These are phyloP conservation scores for Penicillium digitatum DNA, from an alignment of 2,329 filamentous ascomycete genomes.

Conservation along the genomic window DNA sequence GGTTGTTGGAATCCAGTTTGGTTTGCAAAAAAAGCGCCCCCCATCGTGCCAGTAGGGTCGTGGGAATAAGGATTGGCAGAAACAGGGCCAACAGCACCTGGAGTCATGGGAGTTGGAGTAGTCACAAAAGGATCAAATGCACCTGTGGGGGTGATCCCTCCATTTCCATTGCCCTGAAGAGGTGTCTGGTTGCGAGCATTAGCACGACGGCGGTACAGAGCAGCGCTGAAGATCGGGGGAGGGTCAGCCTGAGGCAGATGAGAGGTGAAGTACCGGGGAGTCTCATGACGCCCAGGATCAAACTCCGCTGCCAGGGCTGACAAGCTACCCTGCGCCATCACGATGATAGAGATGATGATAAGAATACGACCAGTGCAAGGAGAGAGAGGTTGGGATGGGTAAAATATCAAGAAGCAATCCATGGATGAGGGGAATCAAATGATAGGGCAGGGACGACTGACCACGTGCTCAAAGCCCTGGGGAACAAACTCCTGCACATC, in stretches of 20 bases:
- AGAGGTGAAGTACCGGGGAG: background rate
- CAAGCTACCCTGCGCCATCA: background rate
- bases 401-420: background rate
- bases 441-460: slow-evolving; percentile 26
- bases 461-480: slow-evolving; percentile 53
- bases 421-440: background rate
- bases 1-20: slow-evolving; percentile 61
- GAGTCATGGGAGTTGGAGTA: slow-evolving; percentile 51
- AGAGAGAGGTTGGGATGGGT: background rate
- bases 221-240: background rate
- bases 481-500: slow-evolving; percentile 52
- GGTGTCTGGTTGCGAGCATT: slow-evolving; percentile 26
- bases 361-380: background rate
- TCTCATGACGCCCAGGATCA: background rate
- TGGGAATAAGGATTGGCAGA: slow-evolving; percentile 74
- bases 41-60: slow-evolving; percentile 56
- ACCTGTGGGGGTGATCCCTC: slow-evolving; percentile 48
- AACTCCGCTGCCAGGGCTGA: background rate
- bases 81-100: slow-evolving; percentile 43
- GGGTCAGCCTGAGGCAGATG: background rate
- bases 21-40: slow-evolving; percentile 63
- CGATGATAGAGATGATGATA: background rate
- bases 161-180: slow-evolving; percentile 48
- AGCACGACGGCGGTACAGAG: slow-evolving; percentile 9
- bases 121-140: slow-evolving; percentile 64